A percentile compares a stretch with the other conserved stretches of the same genome.
phyloP scores from a whole-genome alignment of 2,329 filamentous ascomycete species.

The Alternaria metachromatica region DNA sequence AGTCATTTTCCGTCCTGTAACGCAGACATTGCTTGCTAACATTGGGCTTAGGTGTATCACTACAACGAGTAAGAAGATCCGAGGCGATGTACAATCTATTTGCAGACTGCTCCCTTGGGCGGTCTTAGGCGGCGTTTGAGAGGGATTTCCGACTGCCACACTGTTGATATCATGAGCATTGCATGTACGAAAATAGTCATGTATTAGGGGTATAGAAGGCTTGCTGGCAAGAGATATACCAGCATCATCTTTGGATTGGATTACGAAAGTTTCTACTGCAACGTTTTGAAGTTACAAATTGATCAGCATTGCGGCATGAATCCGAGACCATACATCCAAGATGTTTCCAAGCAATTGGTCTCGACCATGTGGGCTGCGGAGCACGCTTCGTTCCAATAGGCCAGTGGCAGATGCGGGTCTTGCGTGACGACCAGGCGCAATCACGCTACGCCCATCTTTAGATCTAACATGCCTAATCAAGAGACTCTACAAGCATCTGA shows the following conservation, averaged over 20 bases:
- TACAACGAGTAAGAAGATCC: slow-evolving; percentile 74
- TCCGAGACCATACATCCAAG: background rate
- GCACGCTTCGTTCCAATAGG: slow-evolving; percentile 5
- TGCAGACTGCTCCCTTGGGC: slow-evolving; percentile 11
- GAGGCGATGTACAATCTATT: slow-evolving; percentile 1
- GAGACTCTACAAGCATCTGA: background rate
- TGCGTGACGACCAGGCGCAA: background rate
- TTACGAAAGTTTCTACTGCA: background rate
- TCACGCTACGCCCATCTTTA: background rate
- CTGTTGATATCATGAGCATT: slow-evolving; percentile 11
- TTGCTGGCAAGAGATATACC: slow-evolving; percentile 25
- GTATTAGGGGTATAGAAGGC: slow-evolving; percentile 5
- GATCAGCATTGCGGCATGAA: background rate
- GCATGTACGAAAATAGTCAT: slow-evolving; percentile 17
- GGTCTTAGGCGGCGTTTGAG: slow-evolving; percentile 44
- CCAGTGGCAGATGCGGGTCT: background rate
- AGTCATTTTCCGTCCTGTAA: slow-evolving; percentile 35
- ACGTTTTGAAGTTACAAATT: background rate
- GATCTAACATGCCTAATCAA: background rate
- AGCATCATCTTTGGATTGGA: slow-evolving; percentile 4
- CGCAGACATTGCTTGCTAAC: background rate
- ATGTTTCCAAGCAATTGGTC: background rate
- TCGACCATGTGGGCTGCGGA: slow-evolving; percentile 2
- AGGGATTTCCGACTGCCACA: slow-evolving; percentile 6
- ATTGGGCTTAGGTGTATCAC: slow-evolving; percentile 73